Conservation (phyloP, 768 basidiomycete species). For the Royoungia palumana region DNA sequence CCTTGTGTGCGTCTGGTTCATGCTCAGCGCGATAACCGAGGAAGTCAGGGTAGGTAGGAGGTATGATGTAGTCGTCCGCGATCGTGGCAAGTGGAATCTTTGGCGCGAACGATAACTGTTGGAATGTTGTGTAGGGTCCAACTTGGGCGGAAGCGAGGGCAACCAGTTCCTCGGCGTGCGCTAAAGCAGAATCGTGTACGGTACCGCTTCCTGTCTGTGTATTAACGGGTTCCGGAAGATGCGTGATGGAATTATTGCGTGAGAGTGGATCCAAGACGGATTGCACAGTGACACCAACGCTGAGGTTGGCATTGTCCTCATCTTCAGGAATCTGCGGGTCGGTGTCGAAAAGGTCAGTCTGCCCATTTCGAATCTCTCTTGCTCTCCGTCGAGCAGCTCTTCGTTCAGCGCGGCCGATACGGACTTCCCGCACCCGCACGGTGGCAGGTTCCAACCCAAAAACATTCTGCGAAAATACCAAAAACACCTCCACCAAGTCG, state of each 20-base stretch:
- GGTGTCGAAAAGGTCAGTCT: slow-evolving; percentile 42
- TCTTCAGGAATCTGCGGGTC: slow-evolving; percentile 45
- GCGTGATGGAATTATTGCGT: slow-evolving; percentile 23
- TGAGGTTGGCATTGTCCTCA: slow-evolving; percentile 59
- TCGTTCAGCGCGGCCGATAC: slow-evolving; percentile 85
- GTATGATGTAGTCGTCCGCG: slow-evolving; percentile 88
- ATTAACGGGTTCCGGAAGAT: slow-evolving; percentile 24
- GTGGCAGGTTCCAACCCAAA: slow-evolving; percentile 92
- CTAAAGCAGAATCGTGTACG: slow-evolving; percentile 34
- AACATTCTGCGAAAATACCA: slow-evolving; percentile 88
- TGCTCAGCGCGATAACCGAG: slow-evolving; percentile 62
- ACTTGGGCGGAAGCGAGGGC: slow-evolving; percentile 66
- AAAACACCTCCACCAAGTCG: slow-evolving; percentile 87
- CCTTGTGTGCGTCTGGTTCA: slow-evolving; percentile 53
- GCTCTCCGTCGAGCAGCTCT: slow-evolving; percentile 79
- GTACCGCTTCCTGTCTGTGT: slow-evolving; percentile 29
- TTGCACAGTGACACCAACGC: slow-evolving; percentile 57
- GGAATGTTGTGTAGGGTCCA: slow-evolving; percentile 89
- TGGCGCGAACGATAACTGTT: slow-evolving; percentile 82
- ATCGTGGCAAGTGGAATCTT: slow-evolving; percentile 85
- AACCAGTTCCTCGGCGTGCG: slow-evolving; percentile 63
- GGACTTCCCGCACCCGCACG: slow-evolving; percentile 89
- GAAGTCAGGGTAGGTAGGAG: slow-evolving; percentile 83
- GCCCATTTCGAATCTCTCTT: slow-evolving; percentile 56
- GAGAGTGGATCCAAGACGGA: slow-evolving; percentile 36